A percentile compares a stretch with the other conserved stretches of the same genome.
phyloP scores from a whole-genome alignment of 2,329 filamentous ascomycete genomes.

The Penicillium thymicola region DNA sequence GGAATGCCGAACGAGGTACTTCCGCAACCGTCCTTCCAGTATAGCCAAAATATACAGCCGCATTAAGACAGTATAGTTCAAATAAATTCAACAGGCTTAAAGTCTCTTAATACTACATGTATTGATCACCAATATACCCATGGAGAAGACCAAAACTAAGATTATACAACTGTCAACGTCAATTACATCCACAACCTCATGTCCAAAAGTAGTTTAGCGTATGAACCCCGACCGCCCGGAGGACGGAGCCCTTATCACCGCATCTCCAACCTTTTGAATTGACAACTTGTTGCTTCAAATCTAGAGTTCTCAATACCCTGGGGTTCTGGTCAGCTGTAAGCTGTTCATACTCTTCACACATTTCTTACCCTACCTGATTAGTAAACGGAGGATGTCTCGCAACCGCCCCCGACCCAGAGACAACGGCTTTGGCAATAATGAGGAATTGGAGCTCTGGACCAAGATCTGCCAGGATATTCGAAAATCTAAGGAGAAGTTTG shows the following conservation, averaged over 20 bases:
- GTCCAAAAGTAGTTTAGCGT: constrained; percentile 7
- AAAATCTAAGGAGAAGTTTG: constrained; percentile 45
- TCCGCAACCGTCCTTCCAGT: not conserved
- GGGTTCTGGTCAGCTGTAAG: not conserved
- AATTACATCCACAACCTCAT: not conserved
- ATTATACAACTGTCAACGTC: not conserved
- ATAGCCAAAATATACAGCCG: not conserved
- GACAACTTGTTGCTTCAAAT: not conserved
- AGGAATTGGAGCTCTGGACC: constrained; percentile 47
- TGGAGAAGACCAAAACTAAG: not conserved
- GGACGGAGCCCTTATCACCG: constrained; percentile 3
- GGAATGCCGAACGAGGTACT: not conserved
- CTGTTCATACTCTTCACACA: not conserved
- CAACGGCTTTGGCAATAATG: constrained; percentile 44
- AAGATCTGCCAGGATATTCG: constrained; percentile 42
- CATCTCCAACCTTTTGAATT: constrained; percentile 5
- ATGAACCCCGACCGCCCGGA: constrained; percentile 6
- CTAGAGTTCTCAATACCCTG: not conserved
- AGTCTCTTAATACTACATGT: no score
- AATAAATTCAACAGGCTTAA: no score
- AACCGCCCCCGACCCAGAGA: constrained; percentile 43
- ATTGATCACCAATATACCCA: not conserved
- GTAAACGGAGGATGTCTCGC: constrained; percentile 35
- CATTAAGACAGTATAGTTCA: not conserved
- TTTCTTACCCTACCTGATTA: not conserved